These are phyloP conservation scores for Kazachstania psychrophila DNA, from an alignment of 805 yeast genomes.

Conservation along the genomic window DNA sequence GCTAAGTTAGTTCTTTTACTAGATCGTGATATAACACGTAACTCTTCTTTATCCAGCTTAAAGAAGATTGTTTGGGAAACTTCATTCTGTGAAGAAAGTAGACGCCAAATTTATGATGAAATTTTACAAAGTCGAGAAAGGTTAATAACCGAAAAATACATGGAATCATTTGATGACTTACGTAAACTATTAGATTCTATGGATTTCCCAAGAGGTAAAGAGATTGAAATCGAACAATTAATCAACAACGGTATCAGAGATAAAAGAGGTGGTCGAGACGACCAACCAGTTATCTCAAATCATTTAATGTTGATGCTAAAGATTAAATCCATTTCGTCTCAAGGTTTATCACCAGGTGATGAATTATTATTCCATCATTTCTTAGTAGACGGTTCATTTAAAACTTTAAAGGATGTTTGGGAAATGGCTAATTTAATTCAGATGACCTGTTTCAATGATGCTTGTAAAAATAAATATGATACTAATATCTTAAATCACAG, in stretches of 20 bases:
- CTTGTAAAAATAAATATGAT: conserved; percentile 24
- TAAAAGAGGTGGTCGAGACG: conserved; percentile 10
- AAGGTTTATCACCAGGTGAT: conserved; percentile 32
- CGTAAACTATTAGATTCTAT: conserved; percentile 24
- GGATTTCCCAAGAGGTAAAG: conserved; percentile 27
- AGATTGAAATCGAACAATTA: conserved; percentile 22
- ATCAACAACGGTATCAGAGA: conserved; percentile 13
- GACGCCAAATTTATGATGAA: conserved; percentile 17
- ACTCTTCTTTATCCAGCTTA: conserved; percentile 19
- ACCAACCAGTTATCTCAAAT: conserved; percentile 8
- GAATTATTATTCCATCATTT: conserved; percentile 29
- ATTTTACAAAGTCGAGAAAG: conserved; percentile 19
- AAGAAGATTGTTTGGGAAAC: conserved; percentile 29
- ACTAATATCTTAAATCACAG: conserved; percentile 27
- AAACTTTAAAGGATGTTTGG: conserved; percentile 23
- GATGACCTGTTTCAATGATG: conserved; percentile 26
- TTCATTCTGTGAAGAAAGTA: conserved; percentile 16
- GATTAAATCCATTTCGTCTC: conserved; percentile 30
- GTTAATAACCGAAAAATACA: conserved; percentile 18
- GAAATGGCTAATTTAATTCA: conserved; percentile 26
- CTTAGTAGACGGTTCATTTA: conserved; percentile 16
- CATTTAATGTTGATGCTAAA: conserved; percentile 26
- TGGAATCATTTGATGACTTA: conserved; percentile 35
- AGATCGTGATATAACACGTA: conserved; percentile 28
- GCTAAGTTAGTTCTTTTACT: conserved; percentile 20